A percentile compares a stretch with the other conserved stretches of the same genome.
Evolutionary conservation across 495 filamentous ascomycete species (phyloP).

Genomic region (Trichoderma gamsii): DNA sequence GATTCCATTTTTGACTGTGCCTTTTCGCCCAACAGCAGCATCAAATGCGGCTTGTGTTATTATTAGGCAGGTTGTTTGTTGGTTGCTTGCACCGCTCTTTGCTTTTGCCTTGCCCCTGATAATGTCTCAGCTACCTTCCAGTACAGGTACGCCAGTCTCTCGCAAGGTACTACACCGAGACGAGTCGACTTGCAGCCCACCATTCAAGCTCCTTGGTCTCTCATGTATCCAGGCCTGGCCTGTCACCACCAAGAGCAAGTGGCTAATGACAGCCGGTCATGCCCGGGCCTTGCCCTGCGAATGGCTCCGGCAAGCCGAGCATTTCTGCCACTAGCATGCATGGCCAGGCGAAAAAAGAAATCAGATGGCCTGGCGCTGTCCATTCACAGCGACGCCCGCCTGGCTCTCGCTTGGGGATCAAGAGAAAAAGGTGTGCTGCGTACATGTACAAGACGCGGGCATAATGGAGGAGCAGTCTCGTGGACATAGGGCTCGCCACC

Average conservation of each 20-base stretch:
- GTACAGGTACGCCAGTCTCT: no score
- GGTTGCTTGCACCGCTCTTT: no score
- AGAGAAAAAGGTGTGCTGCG: not conserved
- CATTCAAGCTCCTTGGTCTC: no score
- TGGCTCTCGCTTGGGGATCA: not conserved
- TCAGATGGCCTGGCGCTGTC: not conserved
- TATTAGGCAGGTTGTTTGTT: no score
- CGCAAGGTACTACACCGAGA: no score
- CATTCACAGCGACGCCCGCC: conserved; percentile 4
- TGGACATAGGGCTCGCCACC: not conserved
- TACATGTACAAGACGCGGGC: not conserved
- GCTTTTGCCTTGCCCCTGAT: no score
- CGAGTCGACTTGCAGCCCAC: no score
- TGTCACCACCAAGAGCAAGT: not conserved
- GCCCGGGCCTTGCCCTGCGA: not conserved
- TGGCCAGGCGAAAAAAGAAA: not conserved
- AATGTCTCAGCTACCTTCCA: no score
- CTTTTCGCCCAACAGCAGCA: no score
- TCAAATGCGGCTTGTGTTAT: no score
- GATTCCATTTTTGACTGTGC: no score
- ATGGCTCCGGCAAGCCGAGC: conserved; percentile 4
- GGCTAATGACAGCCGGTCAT: not conserved
- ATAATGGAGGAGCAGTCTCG: not conserved
- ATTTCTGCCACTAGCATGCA: conserved; percentile 7
- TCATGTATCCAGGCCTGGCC: no score